Evolutionary conservation across 2,329 filamentous ascomycete species (phyloP).

Genomic region (Xylariales sp.): DNA sequence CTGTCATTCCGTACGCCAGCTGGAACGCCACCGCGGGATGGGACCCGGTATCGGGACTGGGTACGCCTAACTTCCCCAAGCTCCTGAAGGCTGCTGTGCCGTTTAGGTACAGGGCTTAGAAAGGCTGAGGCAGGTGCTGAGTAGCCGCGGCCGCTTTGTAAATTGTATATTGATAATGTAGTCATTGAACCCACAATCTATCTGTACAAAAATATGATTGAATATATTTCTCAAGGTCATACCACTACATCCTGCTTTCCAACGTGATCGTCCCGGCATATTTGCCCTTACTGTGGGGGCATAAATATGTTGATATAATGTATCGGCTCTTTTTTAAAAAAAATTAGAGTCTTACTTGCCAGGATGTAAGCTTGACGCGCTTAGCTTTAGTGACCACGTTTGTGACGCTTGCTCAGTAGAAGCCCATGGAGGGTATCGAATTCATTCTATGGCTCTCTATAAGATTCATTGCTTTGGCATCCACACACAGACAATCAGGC

Average conservation of each 20-base stretch:
- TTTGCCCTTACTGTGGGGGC: not conserved
- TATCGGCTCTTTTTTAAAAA: no score
- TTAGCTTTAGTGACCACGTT: no score
- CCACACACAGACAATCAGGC: no score
- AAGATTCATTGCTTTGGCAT: no score
- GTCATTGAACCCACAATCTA: conserved; percentile 1
- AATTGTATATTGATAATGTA: conserved; percentile 2
- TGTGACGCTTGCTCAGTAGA: no score
- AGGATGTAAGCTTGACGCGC: no score
- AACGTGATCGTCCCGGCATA: not conserved
- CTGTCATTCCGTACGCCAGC: conserved; percentile 41
- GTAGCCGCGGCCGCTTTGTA: conserved; percentile 7
- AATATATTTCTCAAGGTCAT: not conserved
- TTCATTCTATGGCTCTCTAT: no score
- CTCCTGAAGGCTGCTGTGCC: conserved; percentile 38
- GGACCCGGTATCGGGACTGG: conserved; percentile 51
- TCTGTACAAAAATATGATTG: conserved; percentile 16
- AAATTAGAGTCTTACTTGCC: no score
- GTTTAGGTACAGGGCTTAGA: conserved; percentile 22
- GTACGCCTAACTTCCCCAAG: conserved; percentile 47
- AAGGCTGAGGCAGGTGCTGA: not conserved
- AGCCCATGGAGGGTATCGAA: no score
- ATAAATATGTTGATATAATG: no score
- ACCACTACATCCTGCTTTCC: not conserved
- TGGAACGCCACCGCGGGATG: conserved; percentile 48